Evolutionary conservation across 495 filamentous ascomycete species (phyloP), one percentile per base, ranked within the genome.

Genomic region (Tetracladium setigerum): DNA sequence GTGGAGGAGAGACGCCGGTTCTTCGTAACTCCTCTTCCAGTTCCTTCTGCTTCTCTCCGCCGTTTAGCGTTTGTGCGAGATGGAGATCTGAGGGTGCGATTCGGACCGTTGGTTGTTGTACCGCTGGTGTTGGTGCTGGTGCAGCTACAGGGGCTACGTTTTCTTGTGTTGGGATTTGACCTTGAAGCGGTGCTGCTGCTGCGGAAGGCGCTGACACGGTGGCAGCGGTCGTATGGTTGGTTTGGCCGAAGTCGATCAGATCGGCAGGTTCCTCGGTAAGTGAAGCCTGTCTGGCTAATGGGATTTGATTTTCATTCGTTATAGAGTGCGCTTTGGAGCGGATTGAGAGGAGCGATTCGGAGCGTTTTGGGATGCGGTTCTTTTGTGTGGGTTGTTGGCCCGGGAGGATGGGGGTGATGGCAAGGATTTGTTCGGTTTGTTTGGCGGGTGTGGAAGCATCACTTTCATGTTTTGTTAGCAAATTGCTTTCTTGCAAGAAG

Each of bases 381-480:
- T 58, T 62, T 18, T 62, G 56, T 35, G 50, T 67, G 27, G 50
- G 53, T 45, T 67, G 67, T 60, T 94, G 87, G 48, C 89, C 89
- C 42, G 73, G 73, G 30, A 97, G 62, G 58, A 99, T 89, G 4
- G 92, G 89, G 9, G 84, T 84, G 38, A 97, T 86, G 30, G 84
- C 71, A 48, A 90, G 69, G 38, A 97, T 95, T 63, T 97, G 92
- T 55, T 90, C 74, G 24, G 76, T 73, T 58, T 91, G 86, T 50
- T 82, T 74, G 46, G 89, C 71, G 0, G 86, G 80, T 13, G 87
- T 79, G 33, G 74, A 64, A 31, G 73, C 72, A 45, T 86, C 79
- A 50, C 89, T 92, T 30, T 33, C 19, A 37, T n/a, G 45, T 15
- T 22, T 38, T 48, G 15, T 71, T 55, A 70, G 66, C 38, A 45